phyloP scores from a whole-genome alignment of 23 red algal species.

The Gracilaria domingensis region DNA sequence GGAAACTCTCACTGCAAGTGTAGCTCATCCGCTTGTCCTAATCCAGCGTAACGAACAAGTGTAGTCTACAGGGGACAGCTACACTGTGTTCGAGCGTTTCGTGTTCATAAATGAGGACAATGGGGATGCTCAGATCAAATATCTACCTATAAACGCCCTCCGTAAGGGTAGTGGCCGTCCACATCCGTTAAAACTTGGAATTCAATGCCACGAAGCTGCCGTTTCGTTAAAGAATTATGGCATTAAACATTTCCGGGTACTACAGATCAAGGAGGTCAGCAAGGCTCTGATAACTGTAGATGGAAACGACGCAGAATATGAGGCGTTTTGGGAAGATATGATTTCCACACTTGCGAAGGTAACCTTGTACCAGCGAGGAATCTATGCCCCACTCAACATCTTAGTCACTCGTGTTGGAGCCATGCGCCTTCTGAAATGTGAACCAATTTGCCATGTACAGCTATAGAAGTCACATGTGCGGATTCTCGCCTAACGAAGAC shows the following conservation, averaged over 20 bases:
- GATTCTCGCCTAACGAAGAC: conserved; percentile 45
- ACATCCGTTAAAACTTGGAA: conserved; percentile 14
- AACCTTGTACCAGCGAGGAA: conserved; percentile 37
- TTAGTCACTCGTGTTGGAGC: conserved; percentile 51
- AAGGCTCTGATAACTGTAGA: conserved; percentile 43
- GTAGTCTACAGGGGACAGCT: background rate
- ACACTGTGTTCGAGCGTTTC: conserved; percentile 45
- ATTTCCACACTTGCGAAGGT: conserved; percentile 29
- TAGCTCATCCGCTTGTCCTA: conserved; percentile 20
- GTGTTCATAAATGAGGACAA: conserved; percentile 1
- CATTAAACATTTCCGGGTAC: conserved; percentile 45
- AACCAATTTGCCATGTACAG: conserved; percentile 36
- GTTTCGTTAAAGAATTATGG: conserved; percentile 44
- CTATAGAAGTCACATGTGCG: conserved; percentile 26
- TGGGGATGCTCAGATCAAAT: conserved; percentile 47
- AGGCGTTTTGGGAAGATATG: conserved; percentile 34
- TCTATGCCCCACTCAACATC: conserved; percentile 55
- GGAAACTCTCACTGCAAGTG: conserved; percentile 42
- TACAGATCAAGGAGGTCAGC: conserved; percentile 39
- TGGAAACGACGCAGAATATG: conserved; percentile 37
- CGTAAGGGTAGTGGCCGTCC: conserved; percentile 16
- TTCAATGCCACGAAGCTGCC: conserved; percentile 10
- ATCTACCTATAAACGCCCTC: conserved; percentile 41
- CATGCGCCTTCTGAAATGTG: conserved; percentile 15
- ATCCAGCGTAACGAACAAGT: conserved; percentile 13